Conservation (phyloP, 345 rosid genomes). For the Cardamine chenopodiifolia region DNA sequence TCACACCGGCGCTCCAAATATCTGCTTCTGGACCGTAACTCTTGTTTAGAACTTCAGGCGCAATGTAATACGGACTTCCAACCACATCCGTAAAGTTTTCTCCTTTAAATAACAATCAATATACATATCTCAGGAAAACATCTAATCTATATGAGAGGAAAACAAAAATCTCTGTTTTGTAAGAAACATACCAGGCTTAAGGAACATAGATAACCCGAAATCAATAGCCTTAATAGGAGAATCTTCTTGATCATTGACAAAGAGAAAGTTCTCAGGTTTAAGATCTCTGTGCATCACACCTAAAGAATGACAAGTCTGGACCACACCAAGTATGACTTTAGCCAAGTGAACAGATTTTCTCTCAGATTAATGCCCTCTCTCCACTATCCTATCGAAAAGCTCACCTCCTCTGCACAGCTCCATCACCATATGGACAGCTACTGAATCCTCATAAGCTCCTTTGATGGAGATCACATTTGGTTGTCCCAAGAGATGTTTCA, state of each 20-base stretch:
- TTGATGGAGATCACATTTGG: conserved; percentile 70
- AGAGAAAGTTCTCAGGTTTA: conserved; percentile 88
- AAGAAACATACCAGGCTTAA: conserved; percentile 67
- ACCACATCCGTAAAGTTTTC: conserved; percentile 74
- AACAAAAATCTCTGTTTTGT: not conserved
- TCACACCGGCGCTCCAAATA: conserved; percentile 96
- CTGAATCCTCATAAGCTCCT: conserved; percentile 85
- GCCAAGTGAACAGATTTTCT: conserved; percentile 74
- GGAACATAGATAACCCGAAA: conserved; percentile 78
- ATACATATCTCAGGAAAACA: conserved; percentile 12
- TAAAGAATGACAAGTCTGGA: conserved; percentile 73
- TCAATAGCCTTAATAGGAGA: conserved; percentile 83
- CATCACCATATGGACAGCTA: conserved; percentile 91
- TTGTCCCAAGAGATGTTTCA: conserved; percentile 79
- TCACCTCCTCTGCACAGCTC: conserved; percentile 92
- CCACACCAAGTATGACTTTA: conserved; percentile 68
- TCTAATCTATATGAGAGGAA: not conserved
- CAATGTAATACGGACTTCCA: conserved; percentile 94
- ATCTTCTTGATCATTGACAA: conserved; percentile 64
- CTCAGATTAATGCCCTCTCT: conserved; percentile 77
- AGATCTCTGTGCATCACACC: conserved; percentile 89
- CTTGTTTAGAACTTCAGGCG: conserved; percentile 79
- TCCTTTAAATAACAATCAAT: conserved; percentile 48
- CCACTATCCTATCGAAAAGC: conserved; percentile 84
- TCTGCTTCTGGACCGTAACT: conserved; percentile 80